Evolutionary conservation across 768 basidiomycete genomes (phyloP).

Genomic region (Lentinula lateritia): DNA sequence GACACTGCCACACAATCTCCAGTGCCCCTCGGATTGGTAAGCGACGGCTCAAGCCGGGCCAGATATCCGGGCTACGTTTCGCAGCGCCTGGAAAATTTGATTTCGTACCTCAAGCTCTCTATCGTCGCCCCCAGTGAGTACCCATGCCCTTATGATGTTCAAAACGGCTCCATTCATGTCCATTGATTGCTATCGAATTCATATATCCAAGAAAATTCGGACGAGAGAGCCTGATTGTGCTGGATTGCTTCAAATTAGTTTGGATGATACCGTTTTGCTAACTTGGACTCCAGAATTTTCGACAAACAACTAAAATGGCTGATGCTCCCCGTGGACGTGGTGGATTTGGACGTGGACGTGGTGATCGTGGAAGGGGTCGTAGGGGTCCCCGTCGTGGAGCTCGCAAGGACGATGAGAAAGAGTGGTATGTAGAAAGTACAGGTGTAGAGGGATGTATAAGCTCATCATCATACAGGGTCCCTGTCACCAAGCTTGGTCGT

Average conservation of each 20-base stretch:
- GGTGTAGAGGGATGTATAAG: not conserved
- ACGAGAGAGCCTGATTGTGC: constrained; percentile 12
- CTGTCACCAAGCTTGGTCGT: constrained; percentile 98
- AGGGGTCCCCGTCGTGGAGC: constrained; percentile 91
- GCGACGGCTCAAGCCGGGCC: not conserved
- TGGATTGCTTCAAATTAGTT: constrained; percentile 41
- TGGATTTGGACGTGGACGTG: constrained; percentile 84
- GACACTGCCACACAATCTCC: not conserved
- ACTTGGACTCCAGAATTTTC: constrained; percentile 15
- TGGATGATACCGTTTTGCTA: constrained; percentile 36
- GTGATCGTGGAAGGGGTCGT: constrained; percentile 85
- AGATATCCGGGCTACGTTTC: not conserved
- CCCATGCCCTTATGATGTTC: not conserved
- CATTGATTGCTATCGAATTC: not conserved
- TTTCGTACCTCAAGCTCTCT: not conserved
- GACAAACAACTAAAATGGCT: constrained; percentile 54
- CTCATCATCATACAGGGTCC: constrained; percentile 55
- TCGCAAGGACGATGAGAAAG: constrained; percentile 99
- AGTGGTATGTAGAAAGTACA: constrained; percentile 65
- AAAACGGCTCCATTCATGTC: not conserved
- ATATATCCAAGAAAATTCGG: not conserved
- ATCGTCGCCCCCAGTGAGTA: constrained; percentile 5
- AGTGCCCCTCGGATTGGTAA: not conserved
- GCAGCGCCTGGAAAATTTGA: not conserved
- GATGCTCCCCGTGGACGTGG: constrained; percentile 69